Evolutionary conservation across 2,329 filamentous ascomycete species (phyloP), one percentile per base, ranked within the genome.

Genomic region (Fusarium caatingaense): DNA sequence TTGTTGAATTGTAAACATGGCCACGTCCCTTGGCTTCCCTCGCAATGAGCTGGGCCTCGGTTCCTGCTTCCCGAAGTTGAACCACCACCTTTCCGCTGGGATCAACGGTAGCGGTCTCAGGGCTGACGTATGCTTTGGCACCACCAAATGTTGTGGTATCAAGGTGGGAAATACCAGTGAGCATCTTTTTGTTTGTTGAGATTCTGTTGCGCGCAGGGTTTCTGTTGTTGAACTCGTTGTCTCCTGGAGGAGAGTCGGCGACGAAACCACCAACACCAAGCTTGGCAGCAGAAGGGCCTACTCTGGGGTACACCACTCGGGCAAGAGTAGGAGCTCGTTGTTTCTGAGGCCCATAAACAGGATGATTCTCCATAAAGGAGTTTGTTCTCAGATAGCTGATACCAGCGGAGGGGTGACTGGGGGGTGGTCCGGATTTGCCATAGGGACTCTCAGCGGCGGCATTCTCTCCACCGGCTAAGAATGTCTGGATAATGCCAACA

Each of bases 381-480:
- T 78, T 78, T 2, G 87, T 88, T 55, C 88, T 85, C 60, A 90
- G 80, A 77, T 90, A 90, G 56, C 87, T 88, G 55, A 90, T 81
- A 62, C 88, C 88, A 32, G 86, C 88, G 16, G 88, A 90, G 6
- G 88, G 88, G 69, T 90, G 88, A 21, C 86, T 88, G 10, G 83
- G 80, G 1, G 88, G 88, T n/a, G 88, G 88, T 3, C 88, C 88
- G 16, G 80, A 76, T 49, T 81, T 80, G 13, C 84, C 83, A 66
- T 88, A 89, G 1, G 85, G 85, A 57, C 76, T 80, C 11, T 79
- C 73, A 11, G 73, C 65, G 41, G 75, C 74, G 40, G 66, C 73
- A 62, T 68, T 69, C n/a, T 72, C 73, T 18, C 69, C 65, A 15
- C 69, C 63, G 6, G 72, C 69, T 34, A 76, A 61, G 46, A 78